Conservation (phyloP, 805 yeast species). For the Cyberlindnera amylophila region DNA sequence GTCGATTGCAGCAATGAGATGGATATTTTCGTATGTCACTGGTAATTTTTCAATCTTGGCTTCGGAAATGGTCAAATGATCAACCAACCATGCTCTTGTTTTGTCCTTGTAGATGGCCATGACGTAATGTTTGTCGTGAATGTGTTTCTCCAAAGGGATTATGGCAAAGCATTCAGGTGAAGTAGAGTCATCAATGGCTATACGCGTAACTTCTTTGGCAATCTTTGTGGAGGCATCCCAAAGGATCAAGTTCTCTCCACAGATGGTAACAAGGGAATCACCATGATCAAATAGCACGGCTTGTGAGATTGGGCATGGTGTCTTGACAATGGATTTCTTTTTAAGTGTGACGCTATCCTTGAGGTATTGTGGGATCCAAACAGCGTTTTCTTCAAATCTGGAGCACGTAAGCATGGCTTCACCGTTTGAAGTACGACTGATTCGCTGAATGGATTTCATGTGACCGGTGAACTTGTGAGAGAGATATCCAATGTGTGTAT, state of each 20-base stretch:
- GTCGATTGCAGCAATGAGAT: conserved; percentile 55
- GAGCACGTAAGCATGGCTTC: conserved; percentile 54
- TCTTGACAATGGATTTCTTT: conserved; percentile 38
- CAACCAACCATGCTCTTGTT: conserved; percentile 39
- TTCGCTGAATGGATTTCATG: conserved; percentile 66
- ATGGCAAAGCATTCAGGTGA: conserved; percentile 31
- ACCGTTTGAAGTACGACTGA: conserved; percentile 68
- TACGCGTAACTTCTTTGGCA: conserved; percentile 21
- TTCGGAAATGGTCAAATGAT: conserved; percentile 24
- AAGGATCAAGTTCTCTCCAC: conserved; percentile 44
- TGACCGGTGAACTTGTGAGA: conserved; percentile 78
- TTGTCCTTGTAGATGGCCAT: conserved; percentile 46
- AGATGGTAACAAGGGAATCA: conserved; percentile 39
- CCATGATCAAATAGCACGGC: conserved; percentile 51
- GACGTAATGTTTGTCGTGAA: conserved; percentile 38
- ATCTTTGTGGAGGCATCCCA: conserved; percentile 52
- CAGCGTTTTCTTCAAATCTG: conserved; percentile 56
- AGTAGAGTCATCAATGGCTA: conserved; percentile 15
- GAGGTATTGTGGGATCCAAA: conserved; percentile 50
- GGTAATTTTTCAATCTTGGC: conserved; percentile 39
- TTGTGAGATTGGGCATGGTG: conserved; percentile 42
- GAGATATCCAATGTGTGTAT: conserved; percentile 27
- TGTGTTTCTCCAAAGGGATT: conserved; percentile 33
- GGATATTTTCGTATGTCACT: conserved; percentile 33
- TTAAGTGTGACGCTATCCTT: conserved; percentile 33